A percentile compares a stretch with the other conserved stretches of the same genome.
Conservation (phyloP, 305 asterid species). For the Fraxinus platypoda region DNA sequence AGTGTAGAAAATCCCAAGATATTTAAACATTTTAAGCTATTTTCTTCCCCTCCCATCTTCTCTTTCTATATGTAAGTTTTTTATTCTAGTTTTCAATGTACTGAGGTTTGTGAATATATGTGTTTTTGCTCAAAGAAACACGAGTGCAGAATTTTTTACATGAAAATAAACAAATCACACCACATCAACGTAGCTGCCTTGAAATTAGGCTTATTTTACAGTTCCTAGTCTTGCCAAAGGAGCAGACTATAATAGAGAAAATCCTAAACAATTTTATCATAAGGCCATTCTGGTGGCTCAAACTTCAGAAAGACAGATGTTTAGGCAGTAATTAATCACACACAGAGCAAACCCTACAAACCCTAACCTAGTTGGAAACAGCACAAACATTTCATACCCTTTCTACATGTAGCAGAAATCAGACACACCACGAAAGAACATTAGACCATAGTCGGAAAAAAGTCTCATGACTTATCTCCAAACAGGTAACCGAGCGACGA, state of each 20-base stretch:
- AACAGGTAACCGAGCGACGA: conserved; percentile 56
- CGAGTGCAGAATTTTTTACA: neutral
- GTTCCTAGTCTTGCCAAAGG: neutral
- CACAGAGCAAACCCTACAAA: conserved; percentile 24
- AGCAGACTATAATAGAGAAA: neutral
- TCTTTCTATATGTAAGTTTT: neutral
- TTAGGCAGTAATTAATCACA: neutral
- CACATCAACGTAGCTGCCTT: neutral
- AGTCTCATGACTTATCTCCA: conserved; percentile 35
- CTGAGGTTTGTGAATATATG: neutral
- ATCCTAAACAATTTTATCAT: neutral
- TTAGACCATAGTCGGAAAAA: neutral
- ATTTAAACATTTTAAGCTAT: neutral
- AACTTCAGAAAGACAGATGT: neutral
- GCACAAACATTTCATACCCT: conserved; percentile 1
- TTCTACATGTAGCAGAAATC: conserved; percentile 2
- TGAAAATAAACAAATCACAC: neutral
- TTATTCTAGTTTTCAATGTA: neutral
- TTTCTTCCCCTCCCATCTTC: neutral
- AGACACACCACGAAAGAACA: neutral
- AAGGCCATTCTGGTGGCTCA: neutral
- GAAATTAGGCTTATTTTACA: neutral
- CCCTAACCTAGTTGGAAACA: conserved; percentile 23
- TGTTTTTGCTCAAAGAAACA: neutral
- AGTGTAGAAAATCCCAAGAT: neutral